Evolutionary conservation across 805 yeast species (phyloP).

Genomic region (Metschnikowia amazonensis): DNA sequence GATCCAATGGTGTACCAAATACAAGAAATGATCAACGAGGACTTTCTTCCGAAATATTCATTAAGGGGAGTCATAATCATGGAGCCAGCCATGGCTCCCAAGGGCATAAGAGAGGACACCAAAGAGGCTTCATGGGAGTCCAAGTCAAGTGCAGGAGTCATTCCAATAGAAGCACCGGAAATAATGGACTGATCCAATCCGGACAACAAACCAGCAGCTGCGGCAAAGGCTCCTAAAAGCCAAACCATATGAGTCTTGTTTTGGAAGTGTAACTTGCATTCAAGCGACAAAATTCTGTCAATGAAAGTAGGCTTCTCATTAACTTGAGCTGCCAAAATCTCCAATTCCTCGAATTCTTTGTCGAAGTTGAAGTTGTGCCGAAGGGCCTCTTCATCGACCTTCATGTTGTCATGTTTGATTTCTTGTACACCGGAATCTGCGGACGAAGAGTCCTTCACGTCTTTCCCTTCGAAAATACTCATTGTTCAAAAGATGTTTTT

Average conservation of each 20-base stretch:
- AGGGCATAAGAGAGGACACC: conserved; percentile 60
- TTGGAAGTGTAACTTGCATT: conserved; percentile 39
- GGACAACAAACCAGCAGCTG: conserved; percentile 61
- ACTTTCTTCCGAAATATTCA: conserved; percentile 53
- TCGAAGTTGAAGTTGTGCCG: conserved; percentile 35
- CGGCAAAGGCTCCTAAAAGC: conserved; percentile 53
- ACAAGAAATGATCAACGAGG: conserved; percentile 53
- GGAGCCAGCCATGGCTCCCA: conserved; percentile 65
- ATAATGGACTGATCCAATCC: conserved; percentile 68
- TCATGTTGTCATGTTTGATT: conserved; percentile 19
- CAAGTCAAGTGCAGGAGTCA: conserved; percentile 42
- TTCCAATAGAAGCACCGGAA: conserved; percentile 56
- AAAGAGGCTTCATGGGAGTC: conserved; percentile 45
- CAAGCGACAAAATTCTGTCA: conserved; percentile 36
- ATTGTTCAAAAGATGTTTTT: conserved; percentile 3
- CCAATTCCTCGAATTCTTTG: conserved; percentile 33
- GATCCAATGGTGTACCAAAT: conserved; percentile 60
- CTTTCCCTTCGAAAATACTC: conserved; percentile 19
- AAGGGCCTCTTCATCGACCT: conserved; percentile 25
- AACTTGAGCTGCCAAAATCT: conserved; percentile 27
- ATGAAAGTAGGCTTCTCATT: conserved; percentile 30
- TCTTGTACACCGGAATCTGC: conserved; percentile 17
- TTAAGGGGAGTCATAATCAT: conserved; percentile 56
- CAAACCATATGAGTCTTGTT: conserved; percentile 41
- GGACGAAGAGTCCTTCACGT: conserved; percentile 17